Percentiles rank a stretch among this genome's conserved stretches.
phyloP scores from a whole-genome alignment of 345 rosid genomes.

The Pseudoturritis turrita region DNA sequence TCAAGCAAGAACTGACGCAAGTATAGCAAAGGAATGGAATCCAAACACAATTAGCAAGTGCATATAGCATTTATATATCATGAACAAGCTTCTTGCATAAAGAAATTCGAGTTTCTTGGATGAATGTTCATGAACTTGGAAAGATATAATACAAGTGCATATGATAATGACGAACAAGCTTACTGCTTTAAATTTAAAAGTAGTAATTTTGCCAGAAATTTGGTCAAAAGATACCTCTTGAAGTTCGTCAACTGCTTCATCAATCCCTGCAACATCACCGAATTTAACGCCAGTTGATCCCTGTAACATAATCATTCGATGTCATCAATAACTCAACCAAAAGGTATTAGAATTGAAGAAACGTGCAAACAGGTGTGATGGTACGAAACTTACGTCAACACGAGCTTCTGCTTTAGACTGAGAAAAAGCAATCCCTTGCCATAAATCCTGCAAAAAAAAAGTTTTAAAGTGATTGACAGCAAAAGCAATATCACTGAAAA shows the following conservation, averaged over 20 bases:
- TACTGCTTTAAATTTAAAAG: neutral
- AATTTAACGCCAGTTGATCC: constrained; percentile 95
- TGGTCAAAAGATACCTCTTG: constrained; percentile 60
- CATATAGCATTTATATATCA: neutral
- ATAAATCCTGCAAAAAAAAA: constrained; percentile 63
- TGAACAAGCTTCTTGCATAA: neutral
- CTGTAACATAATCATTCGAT: constrained; percentile 36
- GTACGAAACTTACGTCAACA: constrained; percentile 70
- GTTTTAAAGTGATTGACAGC: constrained; percentile 1
- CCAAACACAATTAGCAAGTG: neutral
- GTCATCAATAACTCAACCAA: constrained; percentile 22
- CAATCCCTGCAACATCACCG: constrained; percentile 92
- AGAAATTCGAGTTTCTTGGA: neutral
- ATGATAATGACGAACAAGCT: neutral
- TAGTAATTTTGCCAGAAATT: neutral
- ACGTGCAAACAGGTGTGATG: neutral
- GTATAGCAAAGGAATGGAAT: neutral
- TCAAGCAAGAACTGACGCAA: neutral
- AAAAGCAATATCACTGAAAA: neutral
- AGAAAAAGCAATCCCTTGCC: constrained; percentile 97
- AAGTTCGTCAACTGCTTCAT: constrained; percentile 97
- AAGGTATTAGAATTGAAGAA: neutral
- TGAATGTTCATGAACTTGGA: constrained; percentile 1
- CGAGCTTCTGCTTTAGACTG: constrained; percentile 98
- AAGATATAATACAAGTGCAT: neutral